Conservation (phyloP, 225 moss, liverwort and hornwort genomes). For the Polytrichum commune region DNA sequence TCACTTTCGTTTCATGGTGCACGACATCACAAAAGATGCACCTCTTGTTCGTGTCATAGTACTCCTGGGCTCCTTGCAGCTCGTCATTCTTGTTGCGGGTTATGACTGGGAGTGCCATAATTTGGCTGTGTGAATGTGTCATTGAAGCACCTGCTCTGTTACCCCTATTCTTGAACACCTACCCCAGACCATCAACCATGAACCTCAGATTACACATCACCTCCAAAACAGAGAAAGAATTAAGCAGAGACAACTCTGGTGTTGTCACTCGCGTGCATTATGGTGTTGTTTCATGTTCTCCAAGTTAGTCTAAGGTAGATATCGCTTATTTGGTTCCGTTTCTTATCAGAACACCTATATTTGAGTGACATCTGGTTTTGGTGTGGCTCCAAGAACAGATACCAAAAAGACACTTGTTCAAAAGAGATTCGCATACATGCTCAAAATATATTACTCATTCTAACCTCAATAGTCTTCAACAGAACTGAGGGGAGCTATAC, state of each 20-base stretch:
- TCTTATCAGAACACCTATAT: too few relatives aligned
- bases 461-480: too few relatives aligned
- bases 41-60: constrained; percentile 29
- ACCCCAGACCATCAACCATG: constrained; percentile 11
- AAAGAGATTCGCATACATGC: too few relatives aligned
- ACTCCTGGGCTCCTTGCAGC: constrained; percentile 40
- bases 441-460: too few relatives aligned
- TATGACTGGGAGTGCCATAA: constrained; percentile 68
- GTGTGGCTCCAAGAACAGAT: too few relatives aligned
- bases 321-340: too few relatives aligned
- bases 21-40: constrained; percentile 68
- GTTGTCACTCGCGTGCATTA: too few relatives aligned
- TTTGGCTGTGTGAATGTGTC: constrained; percentile 86
- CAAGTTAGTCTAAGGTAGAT: too few relatives aligned
- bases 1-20: constrained; percentile 19
- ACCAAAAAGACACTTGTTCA: too few relatives aligned
- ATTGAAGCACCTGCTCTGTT: constrained; percentile 89
- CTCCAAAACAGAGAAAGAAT: background rate
- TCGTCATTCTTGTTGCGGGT: constrained; percentile 56
- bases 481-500: too few relatives aligned
- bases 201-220: background rate
- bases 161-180: constrained; percentile 90
- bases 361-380: too few relatives aligned
- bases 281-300: too few relatives aligned
- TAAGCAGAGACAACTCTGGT: background rate